Evolutionary conservation across 2,329 filamentous ascomycete species (phyloP).

Genomic region (Talaromyces sp.): DNA sequence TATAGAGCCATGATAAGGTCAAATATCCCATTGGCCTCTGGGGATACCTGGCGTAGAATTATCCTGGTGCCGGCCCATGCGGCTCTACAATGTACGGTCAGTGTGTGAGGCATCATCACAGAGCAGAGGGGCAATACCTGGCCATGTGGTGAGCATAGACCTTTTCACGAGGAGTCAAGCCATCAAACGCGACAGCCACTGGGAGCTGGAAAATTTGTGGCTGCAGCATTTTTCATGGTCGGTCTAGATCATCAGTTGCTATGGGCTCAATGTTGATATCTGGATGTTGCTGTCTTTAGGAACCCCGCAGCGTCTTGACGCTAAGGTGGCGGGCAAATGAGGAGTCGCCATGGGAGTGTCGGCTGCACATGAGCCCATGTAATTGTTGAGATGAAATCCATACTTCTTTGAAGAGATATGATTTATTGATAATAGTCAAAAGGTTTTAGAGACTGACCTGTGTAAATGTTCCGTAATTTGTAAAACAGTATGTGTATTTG

Average conservation of each 20-base stretch:
- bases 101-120: background rate
- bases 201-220: background rate
- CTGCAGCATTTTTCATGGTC: background rate
- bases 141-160: background rate
- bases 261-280: too few species aligned
- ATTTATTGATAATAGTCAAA: too few species aligned
- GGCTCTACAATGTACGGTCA: background rate
- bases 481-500: too few species aligned
- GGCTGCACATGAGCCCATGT: too few species aligned
- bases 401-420: too few species aligned
- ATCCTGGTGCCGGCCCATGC: conserved; percentile 39
- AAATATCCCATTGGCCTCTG: conserved; percentile 48
- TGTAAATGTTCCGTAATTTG: too few species aligned
- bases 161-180: background rate
- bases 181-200: background rate
- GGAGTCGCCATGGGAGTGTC: background rate
- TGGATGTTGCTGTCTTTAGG: too few species aligned
- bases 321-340: background rate
- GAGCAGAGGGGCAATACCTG: background rate
- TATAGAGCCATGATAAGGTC: conserved; percentile 50
- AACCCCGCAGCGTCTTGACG: background rate
- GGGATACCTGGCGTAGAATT: conserved; percentile 48
- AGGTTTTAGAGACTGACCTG: too few species aligned
- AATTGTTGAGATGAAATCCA: too few species aligned
- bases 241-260: background rate